phyloP scores from a whole-genome alignment of 2,329 filamentous ascomycete genomes.

The Dactylellina drechsleri region DNA sequence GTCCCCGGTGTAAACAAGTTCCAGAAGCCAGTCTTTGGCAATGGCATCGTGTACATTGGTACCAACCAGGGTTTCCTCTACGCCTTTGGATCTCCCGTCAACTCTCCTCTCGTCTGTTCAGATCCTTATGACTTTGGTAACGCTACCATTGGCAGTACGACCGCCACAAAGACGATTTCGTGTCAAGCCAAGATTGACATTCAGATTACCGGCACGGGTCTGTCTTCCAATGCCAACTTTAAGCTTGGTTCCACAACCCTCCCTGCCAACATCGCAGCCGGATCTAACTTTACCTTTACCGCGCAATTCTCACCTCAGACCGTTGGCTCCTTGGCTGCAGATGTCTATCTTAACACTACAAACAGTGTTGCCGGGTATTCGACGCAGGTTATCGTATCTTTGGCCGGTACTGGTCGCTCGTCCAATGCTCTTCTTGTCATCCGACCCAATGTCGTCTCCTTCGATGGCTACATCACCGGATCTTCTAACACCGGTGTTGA shows the following conservation, averaged over 20 bases:
- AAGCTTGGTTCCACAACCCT: constrained; percentile 59
- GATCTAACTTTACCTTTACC: constrained; percentile 63
- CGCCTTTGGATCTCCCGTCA: constrained; percentile 69
- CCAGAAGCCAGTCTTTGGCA: constrained; percentile 69
- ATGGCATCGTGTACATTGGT: constrained; percentile 69
- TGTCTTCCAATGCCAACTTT: constrained; percentile 61
- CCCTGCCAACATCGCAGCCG: constrained; percentile 59
- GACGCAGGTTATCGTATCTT: constrained; percentile 63
- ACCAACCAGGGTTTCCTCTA: constrained; percentile 67
- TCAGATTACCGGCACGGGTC: constrained; percentile 62
- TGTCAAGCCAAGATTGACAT: constrained; percentile 66
- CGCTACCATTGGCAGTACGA: constrained; percentile 62
- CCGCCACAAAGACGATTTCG: constrained; percentile 61
- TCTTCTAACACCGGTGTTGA: constrained; percentile 60
- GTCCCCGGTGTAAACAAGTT: constrained; percentile 69
- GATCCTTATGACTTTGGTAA: constrained; percentile 65
- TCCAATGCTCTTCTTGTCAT: constrained; percentile 64
- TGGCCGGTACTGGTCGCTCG: constrained; percentile 67
- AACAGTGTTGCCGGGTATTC: constrained; percentile 66
- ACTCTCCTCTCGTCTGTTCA: constrained; percentile 68
- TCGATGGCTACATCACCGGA: constrained; percentile 66
- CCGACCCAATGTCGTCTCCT: constrained; percentile 66
- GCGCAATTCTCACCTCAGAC: constrained; percentile 64
- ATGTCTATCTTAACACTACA: constrained; percentile 65
- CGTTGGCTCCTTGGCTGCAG: constrained; percentile 66